Evolutionary conservation across 1,284 basidiomycete species (phyloP).

Genomic region (Pascua sp.): DNA sequence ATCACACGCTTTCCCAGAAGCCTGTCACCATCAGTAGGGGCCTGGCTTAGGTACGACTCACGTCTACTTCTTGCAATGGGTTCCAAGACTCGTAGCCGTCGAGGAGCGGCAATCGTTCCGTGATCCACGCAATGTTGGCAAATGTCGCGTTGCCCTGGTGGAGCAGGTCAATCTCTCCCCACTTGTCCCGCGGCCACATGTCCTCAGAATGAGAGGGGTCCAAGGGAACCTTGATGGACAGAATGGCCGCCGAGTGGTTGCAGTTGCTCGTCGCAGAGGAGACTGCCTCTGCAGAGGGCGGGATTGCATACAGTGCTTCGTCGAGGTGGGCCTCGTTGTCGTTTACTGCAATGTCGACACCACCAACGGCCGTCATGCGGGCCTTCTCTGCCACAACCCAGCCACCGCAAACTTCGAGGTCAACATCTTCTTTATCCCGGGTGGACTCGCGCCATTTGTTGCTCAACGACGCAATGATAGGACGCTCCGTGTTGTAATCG

Average conservation of each 20-base stretch:
- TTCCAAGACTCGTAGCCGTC: constrained; percentile 63
- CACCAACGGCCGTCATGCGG: constrained; percentile 35
- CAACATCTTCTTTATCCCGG: constrained; percentile 54
- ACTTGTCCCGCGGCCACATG: constrained; percentile 66
- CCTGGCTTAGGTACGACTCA: constrained; percentile 28
- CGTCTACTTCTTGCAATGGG: constrained; percentile 49
- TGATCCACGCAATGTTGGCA: constrained; percentile 75
- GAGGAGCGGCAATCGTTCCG: constrained; percentile 73
- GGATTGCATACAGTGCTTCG: constrained; percentile 64
- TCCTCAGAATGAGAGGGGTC: constrained; percentile 60
- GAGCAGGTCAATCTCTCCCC: constrained; percentile 77
- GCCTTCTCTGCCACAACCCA: constrained; percentile 55
- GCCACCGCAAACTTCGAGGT: constrained; percentile 59
- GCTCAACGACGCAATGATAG: constrained; percentile 67
- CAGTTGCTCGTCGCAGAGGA: constrained; percentile 60
- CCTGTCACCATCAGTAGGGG: constrained; percentile 22
- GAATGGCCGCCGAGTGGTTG: constrained; percentile 66
- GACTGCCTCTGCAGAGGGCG: constrained; percentile 58
- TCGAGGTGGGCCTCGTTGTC: constrained; percentile 49
- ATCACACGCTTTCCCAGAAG: constrained; percentile 53
- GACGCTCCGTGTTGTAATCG: constrained; percentile 74
- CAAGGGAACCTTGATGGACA: constrained; percentile 71
- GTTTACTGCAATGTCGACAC: constrained; percentile 34
- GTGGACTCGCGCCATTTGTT: constrained; percentile 71
- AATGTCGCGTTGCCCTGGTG: constrained; percentile 74